A percentile compares a stretch with the other conserved stretches of the same genome.
Evolutionary conservation across 2,329 filamentous ascomycete genomes (phyloP).

Genomic region (Phaeosphaeria sp.): DNA sequence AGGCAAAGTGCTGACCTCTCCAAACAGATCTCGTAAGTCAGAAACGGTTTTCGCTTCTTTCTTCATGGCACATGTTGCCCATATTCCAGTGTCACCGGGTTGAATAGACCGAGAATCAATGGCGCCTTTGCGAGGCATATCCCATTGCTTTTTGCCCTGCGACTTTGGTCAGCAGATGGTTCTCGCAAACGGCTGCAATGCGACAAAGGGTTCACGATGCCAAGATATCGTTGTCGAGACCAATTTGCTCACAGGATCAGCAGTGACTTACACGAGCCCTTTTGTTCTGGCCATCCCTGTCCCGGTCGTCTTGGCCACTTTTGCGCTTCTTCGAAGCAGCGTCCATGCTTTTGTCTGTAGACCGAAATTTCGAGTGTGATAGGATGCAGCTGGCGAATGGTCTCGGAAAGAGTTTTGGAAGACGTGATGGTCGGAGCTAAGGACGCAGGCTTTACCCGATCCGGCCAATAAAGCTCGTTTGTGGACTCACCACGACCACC

Average conservation of each 20-base stretch:
- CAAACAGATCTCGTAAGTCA: constrained; percentile 71
- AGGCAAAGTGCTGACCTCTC: constrained; percentile 59
- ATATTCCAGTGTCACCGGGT: constrained; percentile 75
- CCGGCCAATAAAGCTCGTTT: no score
- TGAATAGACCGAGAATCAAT: constrained; percentile 57
- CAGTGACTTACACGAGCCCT: constrained; percentile 45
- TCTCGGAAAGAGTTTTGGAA: no score
- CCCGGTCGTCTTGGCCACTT: constrained; percentile 35
- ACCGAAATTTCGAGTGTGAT: no score
- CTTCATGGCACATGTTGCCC: constrained; percentile 76
- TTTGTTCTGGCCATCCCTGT: constrained; percentile 38
- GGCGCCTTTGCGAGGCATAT: constrained; percentile 45
- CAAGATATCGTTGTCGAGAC: constrained; percentile 18
- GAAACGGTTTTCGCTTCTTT: constrained; percentile 73
- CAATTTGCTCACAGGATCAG: constrained; percentile 17
- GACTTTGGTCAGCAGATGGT: constrained; percentile 20
- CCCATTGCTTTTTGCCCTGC: constrained; percentile 55
- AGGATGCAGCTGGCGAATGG: no score
- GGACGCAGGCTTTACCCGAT: no score
- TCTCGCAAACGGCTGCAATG: constrained; percentile 18
- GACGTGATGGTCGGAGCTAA: no score
- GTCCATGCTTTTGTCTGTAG: constrained; percentile 18
- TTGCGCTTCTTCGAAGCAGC: constrained; percentile 45
- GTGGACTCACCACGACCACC: no score
- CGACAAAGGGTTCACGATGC: constrained; percentile 17